A percentile compares a stretch with the other conserved stretches of the same genome.
These are phyloP conservation scores for Geranium incanum DNA, from an alignment of 441 rosid species.

Conservation along the genomic window DNA sequence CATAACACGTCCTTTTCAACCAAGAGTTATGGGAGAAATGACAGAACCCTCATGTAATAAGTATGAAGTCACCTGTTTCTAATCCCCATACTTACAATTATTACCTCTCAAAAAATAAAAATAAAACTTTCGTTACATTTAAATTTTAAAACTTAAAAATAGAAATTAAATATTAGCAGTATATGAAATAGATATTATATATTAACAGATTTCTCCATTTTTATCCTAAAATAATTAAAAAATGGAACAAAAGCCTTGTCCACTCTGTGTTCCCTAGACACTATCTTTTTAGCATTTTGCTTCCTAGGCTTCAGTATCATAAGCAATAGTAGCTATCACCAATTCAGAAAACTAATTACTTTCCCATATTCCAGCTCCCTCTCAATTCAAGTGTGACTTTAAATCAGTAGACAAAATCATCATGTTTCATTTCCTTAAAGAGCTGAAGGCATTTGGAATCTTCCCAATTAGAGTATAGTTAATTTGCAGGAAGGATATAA, in stretches of 20 bases:
- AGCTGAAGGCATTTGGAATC: constrained; percentile 1
- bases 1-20: not conserved
- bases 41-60: no score
- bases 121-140: not conserved
- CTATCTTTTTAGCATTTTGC: not conserved
- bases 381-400: not conserved
- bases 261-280: not conserved
- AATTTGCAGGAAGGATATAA: constrained; percentile 9
- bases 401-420: constrained; percentile 3
- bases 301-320: not conserved
- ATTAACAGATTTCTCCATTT: not conserved
- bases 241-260: not conserved
- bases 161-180: not conserved
- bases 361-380: not conserved
- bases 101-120: not conserved
- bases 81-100: not conserved
- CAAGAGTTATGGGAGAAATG: no score
- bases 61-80: not conserved
- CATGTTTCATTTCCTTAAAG: not conserved
- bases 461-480: not conserved
- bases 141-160: not conserved
- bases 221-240: not conserved
- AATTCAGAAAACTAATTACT: not conserved
- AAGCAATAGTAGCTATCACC: not conserved
- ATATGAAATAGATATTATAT: not conserved